Base-by-base conservation (phyloP, 441 rosid genomes). In the Daphne laureola region DNA sequence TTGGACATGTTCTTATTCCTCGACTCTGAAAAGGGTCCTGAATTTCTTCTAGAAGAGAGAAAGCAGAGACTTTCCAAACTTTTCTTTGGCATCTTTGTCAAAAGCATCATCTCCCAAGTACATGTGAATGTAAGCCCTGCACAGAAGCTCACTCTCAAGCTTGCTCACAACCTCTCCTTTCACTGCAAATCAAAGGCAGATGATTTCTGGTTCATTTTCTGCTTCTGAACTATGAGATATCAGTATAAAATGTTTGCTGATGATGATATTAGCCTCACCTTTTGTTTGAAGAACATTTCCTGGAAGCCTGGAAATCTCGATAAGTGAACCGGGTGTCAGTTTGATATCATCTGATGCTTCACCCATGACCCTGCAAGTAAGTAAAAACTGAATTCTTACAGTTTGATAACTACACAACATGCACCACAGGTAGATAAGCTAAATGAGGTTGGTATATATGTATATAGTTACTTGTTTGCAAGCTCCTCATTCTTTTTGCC, bases 41-140 rank as follows among this genome's bases (percentile, higher is more conserved):
- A 31, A 5, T 51, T 59, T 43, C 13, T 38, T 53, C 42, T 71
- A 70, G 67, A 74, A 70, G 43, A 72, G 75, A 54, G 79, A 66
- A 64, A 78, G 82, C 52, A 74, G 43, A 59, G 68, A 68, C 64
- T 61, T 71, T 23, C 81, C 83, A 55, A 69, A 66, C 38, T 73
- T 75, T n/a, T 70, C 82, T 62, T 68, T 70, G 64, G 78, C 78
- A 13, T 77, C 74, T 55, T 73, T 73, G 77, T 75, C 79, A 4
- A 75, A 54, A 5, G 78, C 63, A 64, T 69, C 74, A 17, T 77
- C 82, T 54, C 86, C 81, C 11, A 75, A 59, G 52, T 77, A 79
- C 78, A 71, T 49, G 54, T 73, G n/a, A 43, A 67, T 23, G 66
- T 41, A 71, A 17, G 81, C 80, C 73, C 81, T 69, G 70, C 79